Conservation (phyloP, 805 yeast species). For the Candida silvicultrix region DNA sequence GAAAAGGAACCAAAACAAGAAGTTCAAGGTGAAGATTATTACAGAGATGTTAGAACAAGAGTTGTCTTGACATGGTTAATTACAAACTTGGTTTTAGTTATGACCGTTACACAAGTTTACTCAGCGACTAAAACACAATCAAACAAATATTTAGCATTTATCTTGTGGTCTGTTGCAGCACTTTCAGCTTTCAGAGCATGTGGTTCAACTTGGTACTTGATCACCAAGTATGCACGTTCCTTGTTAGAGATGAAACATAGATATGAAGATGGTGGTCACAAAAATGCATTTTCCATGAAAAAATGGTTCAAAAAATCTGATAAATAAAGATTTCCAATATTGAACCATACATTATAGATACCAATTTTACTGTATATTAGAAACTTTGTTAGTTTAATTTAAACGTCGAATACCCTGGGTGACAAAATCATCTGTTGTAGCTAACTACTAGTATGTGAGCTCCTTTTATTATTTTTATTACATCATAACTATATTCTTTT, state of each 20-base stretch:
- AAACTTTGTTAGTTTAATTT: background rate
- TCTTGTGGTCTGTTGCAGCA: slow-evolving; percentile 89
- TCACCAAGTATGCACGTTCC: slow-evolving; percentile 31
- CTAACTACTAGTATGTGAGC: background rate
- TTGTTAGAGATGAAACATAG: slow-evolving; percentile 33
- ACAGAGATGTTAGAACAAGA: slow-evolving; percentile 88
- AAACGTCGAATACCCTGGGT: background rate
- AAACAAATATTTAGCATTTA: slow-evolving; percentile 75
- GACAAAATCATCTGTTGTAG: background rate
- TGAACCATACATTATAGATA: background rate
- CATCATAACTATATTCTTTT: background rate
- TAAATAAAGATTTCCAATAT: background rate
- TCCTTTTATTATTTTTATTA: too few relatives aligned
- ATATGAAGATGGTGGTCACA: slow-evolving; percentile 28
- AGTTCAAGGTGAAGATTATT: slow-evolving; percentile 67
- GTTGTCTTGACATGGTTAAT: slow-evolving; percentile 96
- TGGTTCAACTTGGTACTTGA: slow-evolving; percentile 72
- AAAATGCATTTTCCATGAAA: slow-evolving; percentile 11
- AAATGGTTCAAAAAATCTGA: slow-evolving; percentile 6
- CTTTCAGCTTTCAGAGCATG: slow-evolving; percentile 75
- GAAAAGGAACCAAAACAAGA: slow-evolving; percentile 30
- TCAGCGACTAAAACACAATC: slow-evolving; percentile 55
- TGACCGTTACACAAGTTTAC: slow-evolving; percentile 85
- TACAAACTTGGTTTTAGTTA: slow-evolving; percentile 69
- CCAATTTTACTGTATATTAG: background rate